These are phyloP conservation scores for Backusella circina DNA, from an alignment of 192 early-diverging fungal species.

Conservation along the genomic window DNA sequence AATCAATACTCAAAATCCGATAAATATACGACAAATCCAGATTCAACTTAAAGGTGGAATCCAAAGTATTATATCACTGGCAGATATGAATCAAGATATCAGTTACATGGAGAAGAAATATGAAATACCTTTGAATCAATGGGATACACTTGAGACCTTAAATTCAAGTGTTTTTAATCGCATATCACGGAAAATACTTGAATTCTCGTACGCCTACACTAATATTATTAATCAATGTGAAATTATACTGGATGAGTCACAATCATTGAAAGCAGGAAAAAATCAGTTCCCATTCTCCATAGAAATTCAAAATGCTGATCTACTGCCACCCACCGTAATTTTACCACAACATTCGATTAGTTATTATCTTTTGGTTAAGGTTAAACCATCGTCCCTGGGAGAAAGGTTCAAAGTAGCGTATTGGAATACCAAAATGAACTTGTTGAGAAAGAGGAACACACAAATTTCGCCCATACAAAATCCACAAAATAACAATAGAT, in stretches of 20 bases:
- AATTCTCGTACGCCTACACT: neutral
- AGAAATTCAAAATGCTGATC: neutral
- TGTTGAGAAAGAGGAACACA: neutral
- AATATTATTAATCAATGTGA: neutral
- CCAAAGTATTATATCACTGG: neutral
- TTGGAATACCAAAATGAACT: neutral
- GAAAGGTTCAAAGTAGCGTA: neutral
- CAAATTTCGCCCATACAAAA: neutral
- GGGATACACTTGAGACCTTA: neutral
- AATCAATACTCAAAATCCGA: neutral
- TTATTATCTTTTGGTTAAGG: neutral
- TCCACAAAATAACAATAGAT: neutral
- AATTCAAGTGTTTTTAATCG: neutral
- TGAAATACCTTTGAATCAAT: neutral
- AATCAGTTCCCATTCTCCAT: neutral
- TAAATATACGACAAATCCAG: neutral
- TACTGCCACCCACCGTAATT: neutral
- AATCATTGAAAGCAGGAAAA: neutral
- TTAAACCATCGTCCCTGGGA: neutral
- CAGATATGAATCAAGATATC: neutral
- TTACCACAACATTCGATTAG: slow-evolving; percentile 2
- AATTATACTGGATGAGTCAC: neutral
- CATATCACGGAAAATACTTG: neutral
- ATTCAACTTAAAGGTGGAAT: neutral
- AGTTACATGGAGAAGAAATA: neutral